Evolutionary conservation across 108 stramenopile species (phyloP).

Genomic region (Epithemia pelagica): DNA sequence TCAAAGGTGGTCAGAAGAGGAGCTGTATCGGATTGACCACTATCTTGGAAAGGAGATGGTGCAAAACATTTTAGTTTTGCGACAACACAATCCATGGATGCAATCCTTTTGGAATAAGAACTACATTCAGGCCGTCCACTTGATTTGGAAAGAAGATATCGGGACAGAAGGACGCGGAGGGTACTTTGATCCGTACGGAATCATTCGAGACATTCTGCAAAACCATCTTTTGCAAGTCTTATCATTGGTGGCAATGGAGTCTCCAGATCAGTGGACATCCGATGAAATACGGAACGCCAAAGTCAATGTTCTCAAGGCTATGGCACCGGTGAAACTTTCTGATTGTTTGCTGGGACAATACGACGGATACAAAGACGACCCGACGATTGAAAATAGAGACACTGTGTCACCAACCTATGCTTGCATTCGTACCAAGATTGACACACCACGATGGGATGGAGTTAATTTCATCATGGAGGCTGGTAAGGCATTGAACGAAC

Average conservation of each 20-base stretch:
- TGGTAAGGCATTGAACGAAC: conserved; percentile 93
- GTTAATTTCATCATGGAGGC: conserved; percentile 97
- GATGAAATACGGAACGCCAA: conserved; percentile 91
- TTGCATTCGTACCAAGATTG: conserved; percentile 68
- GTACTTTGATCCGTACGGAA: conserved; percentile 92
- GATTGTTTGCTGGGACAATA: conserved; percentile 94
- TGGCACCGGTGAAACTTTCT: conserved; percentile 56
- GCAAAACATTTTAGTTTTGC: conserved; percentile 63
- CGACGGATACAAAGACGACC: conserved; percentile 81
- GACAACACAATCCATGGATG: conserved; percentile 72
- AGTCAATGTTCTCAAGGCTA: conserved; percentile 79
- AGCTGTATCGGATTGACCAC: conserved; percentile 89
- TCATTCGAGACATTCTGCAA: conserved; percentile 89
- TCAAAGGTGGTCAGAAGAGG: conserved; percentile 52
- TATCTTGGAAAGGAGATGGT: conserved; percentile 88
- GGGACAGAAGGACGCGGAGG: conserved; percentile 92
- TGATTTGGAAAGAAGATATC: conserved; percentile 74
- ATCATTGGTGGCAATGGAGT: conserved; percentile 77
- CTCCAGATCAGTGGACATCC: conserved; percentile 54
- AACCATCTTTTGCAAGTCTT: conserved; percentile 93
- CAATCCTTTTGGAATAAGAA: conserved; percentile 72
- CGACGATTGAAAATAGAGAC: conserved; percentile 76
- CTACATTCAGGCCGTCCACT: conserved; percentile 37
- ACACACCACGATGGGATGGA: conserved; percentile 94
- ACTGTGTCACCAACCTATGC: conserved; percentile 91